phyloP scores from a whole-genome alignment of 2,329 filamentous ascomycete genomes.

The Bretziella fagacearum region DNA sequence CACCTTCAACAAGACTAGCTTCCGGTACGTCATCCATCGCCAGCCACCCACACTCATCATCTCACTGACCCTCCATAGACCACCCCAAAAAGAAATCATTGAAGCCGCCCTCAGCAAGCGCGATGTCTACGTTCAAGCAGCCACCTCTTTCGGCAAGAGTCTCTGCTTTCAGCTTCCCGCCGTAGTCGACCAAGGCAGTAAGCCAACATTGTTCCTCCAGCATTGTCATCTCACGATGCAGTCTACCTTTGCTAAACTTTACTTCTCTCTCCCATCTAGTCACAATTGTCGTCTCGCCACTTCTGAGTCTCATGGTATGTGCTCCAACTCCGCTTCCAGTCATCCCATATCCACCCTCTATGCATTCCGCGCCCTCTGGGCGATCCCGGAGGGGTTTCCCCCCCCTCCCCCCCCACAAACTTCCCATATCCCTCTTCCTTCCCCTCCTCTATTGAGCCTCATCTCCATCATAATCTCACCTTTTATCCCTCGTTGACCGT shows the following conservation, averaged over 20 bases:
- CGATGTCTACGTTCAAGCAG: conserved; percentile 88
- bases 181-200: conserved; percentile 71
- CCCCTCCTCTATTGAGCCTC: background rate
- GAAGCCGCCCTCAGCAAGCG: conserved; percentile 60
- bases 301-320: conserved; percentile 71
- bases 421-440: background rate
- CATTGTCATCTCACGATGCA: no score
- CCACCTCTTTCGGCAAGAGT: conserved; percentile 82
- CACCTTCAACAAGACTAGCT: background rate
- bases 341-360: background rate
- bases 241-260: background rate
- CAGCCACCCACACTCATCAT: background rate
- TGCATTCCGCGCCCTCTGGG: no score
- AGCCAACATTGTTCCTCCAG: background rate
- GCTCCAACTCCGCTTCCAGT: background rate
- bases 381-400: no score
- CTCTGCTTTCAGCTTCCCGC: conserved; percentile 86
- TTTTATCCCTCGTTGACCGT: background rate
- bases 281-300: conserved; percentile 76
- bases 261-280: conserved; percentile 30
- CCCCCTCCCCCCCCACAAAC: background rate
- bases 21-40: background rate
- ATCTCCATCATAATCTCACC: no score
- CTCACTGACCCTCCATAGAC: no score
- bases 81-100: conserved; percentile 77